Percentiles rank a stretch among this genome's conserved stretches.
Conservation (phyloP, 257 asterid genomes). For the Leptodermis oblonga region DNA sequence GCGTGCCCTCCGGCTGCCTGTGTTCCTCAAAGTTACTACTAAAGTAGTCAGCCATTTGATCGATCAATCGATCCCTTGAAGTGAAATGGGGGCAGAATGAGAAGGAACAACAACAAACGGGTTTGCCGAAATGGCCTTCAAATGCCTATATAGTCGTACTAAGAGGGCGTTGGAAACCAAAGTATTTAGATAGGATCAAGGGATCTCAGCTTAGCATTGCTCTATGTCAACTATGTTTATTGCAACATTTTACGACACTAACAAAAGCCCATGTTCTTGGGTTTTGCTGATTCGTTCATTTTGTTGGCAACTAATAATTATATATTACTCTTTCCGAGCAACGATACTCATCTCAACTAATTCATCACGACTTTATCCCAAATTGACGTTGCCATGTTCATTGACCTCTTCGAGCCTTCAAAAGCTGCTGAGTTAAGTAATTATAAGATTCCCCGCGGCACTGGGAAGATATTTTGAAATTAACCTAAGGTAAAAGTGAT, state of each 20-base stretch:
- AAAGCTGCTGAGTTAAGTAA: too few species aligned
- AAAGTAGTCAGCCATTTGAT: conserved; percentile 6
- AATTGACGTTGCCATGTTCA: too few species aligned
- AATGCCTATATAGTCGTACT: conserved; percentile 8
- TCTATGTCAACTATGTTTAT: conserved; percentile 16
- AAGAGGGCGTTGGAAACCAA: not conserved
- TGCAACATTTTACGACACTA: not conserved
- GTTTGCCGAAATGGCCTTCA: not conserved
- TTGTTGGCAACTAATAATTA: not conserved
- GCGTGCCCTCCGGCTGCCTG: too few species aligned
- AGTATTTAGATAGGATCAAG: conserved; percentile 9
- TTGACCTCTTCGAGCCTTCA: too few species aligned
- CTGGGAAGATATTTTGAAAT: too few species aligned
- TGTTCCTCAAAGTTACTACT: not conserved
- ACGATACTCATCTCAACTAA: too few species aligned
- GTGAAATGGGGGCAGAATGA: not conserved
- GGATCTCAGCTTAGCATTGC: conserved; percentile 3
- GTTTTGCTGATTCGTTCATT: conserved; percentile 1
- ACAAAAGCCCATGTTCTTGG: conserved; percentile 7
- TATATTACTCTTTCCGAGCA: too few species aligned
- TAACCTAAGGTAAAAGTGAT: too few species aligned
- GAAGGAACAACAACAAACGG: conserved; percentile 11
- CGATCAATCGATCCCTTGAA: not conserved
- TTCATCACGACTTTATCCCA: too few species aligned
- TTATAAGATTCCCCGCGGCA: too few species aligned